phyloP scores from a whole-genome alignment of 164 flowering plant species.

The Tetracentron sinense region DNA sequence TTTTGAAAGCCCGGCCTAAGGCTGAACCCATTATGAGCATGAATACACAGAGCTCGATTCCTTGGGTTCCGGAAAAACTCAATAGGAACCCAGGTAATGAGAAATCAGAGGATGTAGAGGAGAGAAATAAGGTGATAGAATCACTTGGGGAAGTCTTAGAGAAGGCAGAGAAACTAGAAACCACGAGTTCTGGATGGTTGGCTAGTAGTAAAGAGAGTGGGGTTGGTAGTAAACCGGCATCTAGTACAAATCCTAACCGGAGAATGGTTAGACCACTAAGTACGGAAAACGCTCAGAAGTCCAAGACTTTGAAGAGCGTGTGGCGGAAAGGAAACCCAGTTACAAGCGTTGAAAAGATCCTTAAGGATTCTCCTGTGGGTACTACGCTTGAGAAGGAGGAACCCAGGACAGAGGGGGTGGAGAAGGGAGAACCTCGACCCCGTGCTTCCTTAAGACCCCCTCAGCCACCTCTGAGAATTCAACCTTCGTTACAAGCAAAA shows the following conservation, averaged over 20 bases:
- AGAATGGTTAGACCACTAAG: conserved; percentile 24
- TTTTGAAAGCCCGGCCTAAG: conserved; percentile 39
- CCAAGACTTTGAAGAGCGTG: conserved; percentile 72
- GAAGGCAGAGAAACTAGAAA: conserved; percentile 81
- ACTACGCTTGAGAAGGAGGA: conserved; percentile 22
- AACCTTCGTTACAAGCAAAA: conserved; percentile 55
- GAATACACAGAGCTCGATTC: conserved; percentile 17
- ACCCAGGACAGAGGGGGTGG: conserved; percentile 17
- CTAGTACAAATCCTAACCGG: conserved; percentile 16
- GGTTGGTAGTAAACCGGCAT: conserved; percentile 26
- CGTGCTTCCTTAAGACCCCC: conserved; percentile 29
- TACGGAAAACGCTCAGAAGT: conserved; percentile 24
- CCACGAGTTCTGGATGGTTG: conserved; percentile 12
- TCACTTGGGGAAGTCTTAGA: conserved; percentile 86
- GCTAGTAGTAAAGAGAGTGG: conserved; percentile 23
- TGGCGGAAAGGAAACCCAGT: conserved; percentile 88
- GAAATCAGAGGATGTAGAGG: conserved; percentile 31
- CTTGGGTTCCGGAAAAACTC: conserved; percentile 24
- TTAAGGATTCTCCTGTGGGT: conserved; percentile 36
- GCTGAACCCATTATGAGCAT: conserved; percentile 19
- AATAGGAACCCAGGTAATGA: conserved; percentile 21
- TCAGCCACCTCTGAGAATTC: conserved; percentile 51
- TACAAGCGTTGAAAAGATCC: conserved; percentile 46
- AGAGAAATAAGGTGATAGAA: conserved; percentile 66
- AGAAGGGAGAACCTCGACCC: conserved; percentile 23